Conservation (phyloP, 495 filamentous ascomycete genomes). For the Penicillium manginii region DNA sequence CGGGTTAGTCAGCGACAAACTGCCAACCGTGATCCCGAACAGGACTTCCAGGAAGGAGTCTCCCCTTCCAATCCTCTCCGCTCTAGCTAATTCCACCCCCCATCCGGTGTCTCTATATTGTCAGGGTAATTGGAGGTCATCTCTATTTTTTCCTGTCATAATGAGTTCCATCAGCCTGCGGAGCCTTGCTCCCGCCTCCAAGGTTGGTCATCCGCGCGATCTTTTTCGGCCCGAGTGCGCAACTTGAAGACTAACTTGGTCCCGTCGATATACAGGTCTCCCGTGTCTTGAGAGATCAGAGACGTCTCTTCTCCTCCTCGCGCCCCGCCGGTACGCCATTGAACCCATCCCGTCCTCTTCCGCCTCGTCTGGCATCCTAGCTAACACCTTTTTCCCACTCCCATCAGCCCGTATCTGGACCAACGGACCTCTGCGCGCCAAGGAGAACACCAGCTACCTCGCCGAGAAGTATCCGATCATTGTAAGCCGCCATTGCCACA, state of each 20-base stretch:
- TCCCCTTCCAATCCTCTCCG: constrained; percentile 27
- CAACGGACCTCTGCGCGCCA: constrained; percentile 82
- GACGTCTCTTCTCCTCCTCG: constrained; percentile 83
- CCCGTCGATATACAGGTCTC: constrained; percentile 40
- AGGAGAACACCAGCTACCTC: constrained; percentile 84
- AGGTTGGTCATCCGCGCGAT: constrained; percentile 44
- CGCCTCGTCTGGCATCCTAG: constrained; percentile 10
- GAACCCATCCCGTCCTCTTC: constrained; percentile 14
- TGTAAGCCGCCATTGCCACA: constrained; percentile 58
- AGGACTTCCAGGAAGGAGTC: constrained; percentile 26
- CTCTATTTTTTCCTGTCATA: constrained; percentile 42
- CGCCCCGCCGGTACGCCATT: constrained; percentile 71
- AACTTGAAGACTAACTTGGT: constrained; percentile 29
- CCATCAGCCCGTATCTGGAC: constrained; percentile 74
- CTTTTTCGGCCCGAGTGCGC: constrained; percentile 30
- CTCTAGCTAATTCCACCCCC: constrained; percentile 29
- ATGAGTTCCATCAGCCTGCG: constrained; percentile 64
- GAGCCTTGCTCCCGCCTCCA: constrained; percentile 61
- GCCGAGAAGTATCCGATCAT: constrained; percentile 89
- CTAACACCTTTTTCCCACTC: constrained; percentile 35
- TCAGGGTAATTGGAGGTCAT: constrained; percentile 34
- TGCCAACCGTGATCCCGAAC: constrained; percentile 36
- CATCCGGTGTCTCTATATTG: constrained; percentile 25
- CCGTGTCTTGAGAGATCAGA: constrained; percentile 54
- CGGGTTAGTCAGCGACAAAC: constrained; percentile 47